Evolutionary conservation across 768 basidiomycete genomes (phyloP), one percentile per base, ranked within the genome.

Genomic region (Suillus plorans): DNA sequence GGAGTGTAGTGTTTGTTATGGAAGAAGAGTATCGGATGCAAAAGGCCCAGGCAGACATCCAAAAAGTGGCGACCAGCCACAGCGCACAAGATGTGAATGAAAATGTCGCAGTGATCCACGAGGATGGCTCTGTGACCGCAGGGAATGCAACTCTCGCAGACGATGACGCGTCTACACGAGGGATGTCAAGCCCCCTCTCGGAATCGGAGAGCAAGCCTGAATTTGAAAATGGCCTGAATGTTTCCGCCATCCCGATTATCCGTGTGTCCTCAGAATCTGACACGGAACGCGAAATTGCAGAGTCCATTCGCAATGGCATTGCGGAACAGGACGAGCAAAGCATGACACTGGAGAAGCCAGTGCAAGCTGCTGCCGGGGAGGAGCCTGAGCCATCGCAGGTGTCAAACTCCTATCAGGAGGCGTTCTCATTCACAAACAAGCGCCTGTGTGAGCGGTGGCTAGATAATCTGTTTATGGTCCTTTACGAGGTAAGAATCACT

Each of bases 21-120:
- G 97, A 99, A 75, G 97, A 99, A 74, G 97, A 99, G 75, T 99
- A 99, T 74, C 86, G 97, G 44, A 91, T 93, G 88, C 97, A 98
- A 80, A 98, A 98, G 74, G 89, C 91, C 2, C 86, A 91, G 6
- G 80, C 74, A 2, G 93, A 95, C 36, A 80, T 90, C n/a, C 80
- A 82, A 57, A 59, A 41, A n/a, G 65, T 66, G 6, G 69, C 68
- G 12, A 52, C 75, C 12, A 76, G 76, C 37, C 66, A 72, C 59
- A 65, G 70, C 39, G 71, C 68, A 3, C 5, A 53, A 14, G 57
- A 41, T 1, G 67, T 45, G n/a, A 79, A 80, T 14, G 71, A 69
- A 6, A 73, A 66, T 28, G 75, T 71, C 39, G 47, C 80, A 6
- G 82, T 89, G 42, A 85, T 89, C 44, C 83, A 88, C 65, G 89